Conservation (phyloP, 108 stramenopile genomes). For the Cyclotella cryptica region DNA sequence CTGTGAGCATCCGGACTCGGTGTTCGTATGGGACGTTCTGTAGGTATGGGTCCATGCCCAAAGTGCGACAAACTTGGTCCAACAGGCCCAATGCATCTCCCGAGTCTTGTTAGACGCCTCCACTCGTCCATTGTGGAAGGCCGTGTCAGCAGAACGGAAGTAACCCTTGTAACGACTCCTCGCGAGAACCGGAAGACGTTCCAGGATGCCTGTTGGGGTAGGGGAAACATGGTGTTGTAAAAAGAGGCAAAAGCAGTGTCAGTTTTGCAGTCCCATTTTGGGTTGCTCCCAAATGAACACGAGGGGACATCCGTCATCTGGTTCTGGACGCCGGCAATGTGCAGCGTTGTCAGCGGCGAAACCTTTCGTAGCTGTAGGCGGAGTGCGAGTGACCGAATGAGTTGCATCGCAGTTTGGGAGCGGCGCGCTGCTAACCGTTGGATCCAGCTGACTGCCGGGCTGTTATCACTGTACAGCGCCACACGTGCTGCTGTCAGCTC, state of each 20-base stretch:
- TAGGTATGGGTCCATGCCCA: slow-evolving; percentile 17
- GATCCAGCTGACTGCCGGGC: background rate
- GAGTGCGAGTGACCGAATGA: background rate
- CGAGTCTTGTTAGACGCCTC: slow-evolving; percentile 1
- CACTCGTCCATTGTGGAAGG: slow-evolving; percentile 1
- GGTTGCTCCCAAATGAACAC: background rate
- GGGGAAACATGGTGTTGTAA: background rate
- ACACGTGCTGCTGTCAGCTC: background rate
- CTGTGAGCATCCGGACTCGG: background rate
- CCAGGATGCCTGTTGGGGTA: background rate
- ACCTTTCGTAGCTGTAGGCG: background rate
- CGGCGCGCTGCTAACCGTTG: background rate
- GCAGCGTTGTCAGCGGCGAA: slow-evolving; percentile 1
- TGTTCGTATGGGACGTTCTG: background rate
- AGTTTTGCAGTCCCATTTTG: background rate
- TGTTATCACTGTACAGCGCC: slow-evolving; percentile 9
- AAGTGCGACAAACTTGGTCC: background rate
- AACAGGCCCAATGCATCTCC: slow-evolving; percentile 6
- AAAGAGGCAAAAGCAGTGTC: background rate
- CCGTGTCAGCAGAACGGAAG: background rate
- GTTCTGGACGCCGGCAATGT: background rate
- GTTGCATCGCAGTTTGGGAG: background rate
- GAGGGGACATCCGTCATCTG: slow-evolving; percentile 5
- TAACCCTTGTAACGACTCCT: background rate
- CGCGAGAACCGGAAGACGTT: background rate